These are phyloP conservation scores for Salix suchowensis DNA, from an alignment of 345 rosid genomes.

Conservation along the genomic window DNA sequence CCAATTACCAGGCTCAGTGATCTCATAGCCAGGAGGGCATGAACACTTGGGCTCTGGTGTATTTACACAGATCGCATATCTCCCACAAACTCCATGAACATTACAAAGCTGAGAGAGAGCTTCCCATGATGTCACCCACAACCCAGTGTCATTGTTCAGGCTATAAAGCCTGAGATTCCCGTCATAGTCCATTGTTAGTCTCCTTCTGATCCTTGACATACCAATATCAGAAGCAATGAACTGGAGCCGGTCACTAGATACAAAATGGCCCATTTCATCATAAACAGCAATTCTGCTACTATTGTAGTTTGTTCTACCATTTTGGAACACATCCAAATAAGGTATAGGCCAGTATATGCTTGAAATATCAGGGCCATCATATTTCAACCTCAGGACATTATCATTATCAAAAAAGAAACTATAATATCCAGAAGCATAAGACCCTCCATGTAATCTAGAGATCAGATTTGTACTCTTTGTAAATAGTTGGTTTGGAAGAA, in stretches of 20 bases:
- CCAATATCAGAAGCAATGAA: background rate
- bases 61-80: background rate
- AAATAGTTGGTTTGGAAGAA: background rate
- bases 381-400: constrained; percentile 4
- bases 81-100: constrained; percentile 13
- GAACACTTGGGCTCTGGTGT: constrained; percentile 4
- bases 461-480: background rate
- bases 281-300: constrained; percentile 3
- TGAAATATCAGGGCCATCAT: constrained; percentile 9
- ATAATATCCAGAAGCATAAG: background rate
- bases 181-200: constrained; percentile 1
- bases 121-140: constrained; percentile 8
- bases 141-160: background rate
- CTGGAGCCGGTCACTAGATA: background rate
- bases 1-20: constrained; percentile 2
- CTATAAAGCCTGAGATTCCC: constrained; percentile 12
- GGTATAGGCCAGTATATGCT: constrained; percentile 12
- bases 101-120: background rate
- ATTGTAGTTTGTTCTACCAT: constrained; percentile 8
- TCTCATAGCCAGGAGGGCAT: constrained; percentile 3
- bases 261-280: constrained; percentile 2
- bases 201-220: background rate
- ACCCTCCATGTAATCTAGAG: background rate
- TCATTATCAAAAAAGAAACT: constrained; percentile 3
- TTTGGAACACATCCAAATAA: background rate